Evolutionary conservation across 164 flowering plant species (phyloP).

Genomic region (Euptelea pleiosperma): DNA sequence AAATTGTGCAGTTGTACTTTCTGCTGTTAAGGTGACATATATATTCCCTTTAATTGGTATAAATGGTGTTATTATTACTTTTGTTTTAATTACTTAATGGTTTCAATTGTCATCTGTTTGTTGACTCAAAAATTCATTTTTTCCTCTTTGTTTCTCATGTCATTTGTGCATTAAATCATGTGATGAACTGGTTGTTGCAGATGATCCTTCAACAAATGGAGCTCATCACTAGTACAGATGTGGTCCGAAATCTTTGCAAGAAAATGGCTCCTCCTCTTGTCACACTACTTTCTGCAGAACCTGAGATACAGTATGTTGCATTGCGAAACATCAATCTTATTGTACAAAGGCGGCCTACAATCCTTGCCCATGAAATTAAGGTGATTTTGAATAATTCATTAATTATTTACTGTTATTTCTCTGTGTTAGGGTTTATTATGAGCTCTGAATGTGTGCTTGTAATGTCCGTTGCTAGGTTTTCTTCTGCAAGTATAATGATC

Average conservation of each 20-base stretch:
- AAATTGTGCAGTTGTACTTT: conserved; percentile 99
- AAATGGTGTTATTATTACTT: too few species aligned
- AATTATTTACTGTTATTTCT: neutral
- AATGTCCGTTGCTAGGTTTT: conserved; percentile 60
- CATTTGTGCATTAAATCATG: conserved; percentile 7
- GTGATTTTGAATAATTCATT: conserved; percentile 29
- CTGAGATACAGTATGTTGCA: conserved; percentile 99
- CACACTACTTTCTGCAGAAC: conserved; percentile 98
- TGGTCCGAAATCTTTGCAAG: conserved; percentile 95
- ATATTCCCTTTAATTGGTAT: neutral
- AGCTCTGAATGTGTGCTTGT: neutral
- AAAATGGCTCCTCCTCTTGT: conserved; percentile 99
- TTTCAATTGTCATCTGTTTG: too few species aligned
- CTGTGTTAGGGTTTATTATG: neutral
- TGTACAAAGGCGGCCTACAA: conserved; percentile 94
- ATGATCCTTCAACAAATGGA: conserved; percentile 99
- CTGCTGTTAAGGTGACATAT: conserved; percentile 87
- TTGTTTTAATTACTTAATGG: too few species aligned
- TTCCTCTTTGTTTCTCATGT: neutral
- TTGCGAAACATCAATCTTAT: conserved; percentile 92
- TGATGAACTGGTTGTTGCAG: conserved; percentile 36
- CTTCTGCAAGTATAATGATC: conserved; percentile 99
- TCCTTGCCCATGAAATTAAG: conserved; percentile 99
- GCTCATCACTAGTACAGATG: conserved; percentile 94
- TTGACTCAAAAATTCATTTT: neutral